Evolutionary conservation across 371 early-diverging fungal genomes (phyloP), one percentile per base, ranked within the genome.

Genomic region (Saksenaea oblongispora): DNA sequence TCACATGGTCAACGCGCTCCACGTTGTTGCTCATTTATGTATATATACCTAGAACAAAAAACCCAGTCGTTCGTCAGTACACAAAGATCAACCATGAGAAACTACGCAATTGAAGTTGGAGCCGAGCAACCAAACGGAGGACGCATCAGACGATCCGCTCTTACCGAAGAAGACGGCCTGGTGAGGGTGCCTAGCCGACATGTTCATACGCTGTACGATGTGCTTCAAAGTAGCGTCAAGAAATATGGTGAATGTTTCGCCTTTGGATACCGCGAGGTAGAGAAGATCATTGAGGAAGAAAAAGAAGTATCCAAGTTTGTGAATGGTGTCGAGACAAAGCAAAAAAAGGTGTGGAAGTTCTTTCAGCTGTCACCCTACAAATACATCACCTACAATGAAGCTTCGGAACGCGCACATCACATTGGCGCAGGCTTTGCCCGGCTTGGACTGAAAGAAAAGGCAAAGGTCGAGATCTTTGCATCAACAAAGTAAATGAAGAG

Each of bases 261-360:
- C 7, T 80, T 93, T 61, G 94, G 91, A 18, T 73, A 79, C 54
- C 88, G 95, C 60, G 71, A 76, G 34, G 68, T 92, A 41, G 82
- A 88, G 61, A 71, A 84, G 41, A 80, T 88, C 34, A 67, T 91
- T 59, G 88, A 90, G 64, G 94, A 95, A 69, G 84, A 88, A 55
- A 94, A 94, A 76, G 85, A 89, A 59, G 77, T 95, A 31, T 83
- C 77, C 58, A 91, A 91, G 75, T 69, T 84, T 3, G 83, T 87
- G 17, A 77, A 83, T 53, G 91, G 86, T 59, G 86, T 84, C 42
- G 87, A 88, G 62, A 79, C 72, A 44, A 88, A 80, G 70, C 90
- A 92, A 64, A 89, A 74, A 68, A 95, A 95, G 80, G 87, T 70
- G 26, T 95, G 94, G 94, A 91, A 89, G 66, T 93, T 79, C 71